Percentiles rank a stretch among this genome's conserved stretches.
phyloP scores from a whole-genome alignment of 805 yeast species.

The Yamadazyma ubonensis region DNA sequence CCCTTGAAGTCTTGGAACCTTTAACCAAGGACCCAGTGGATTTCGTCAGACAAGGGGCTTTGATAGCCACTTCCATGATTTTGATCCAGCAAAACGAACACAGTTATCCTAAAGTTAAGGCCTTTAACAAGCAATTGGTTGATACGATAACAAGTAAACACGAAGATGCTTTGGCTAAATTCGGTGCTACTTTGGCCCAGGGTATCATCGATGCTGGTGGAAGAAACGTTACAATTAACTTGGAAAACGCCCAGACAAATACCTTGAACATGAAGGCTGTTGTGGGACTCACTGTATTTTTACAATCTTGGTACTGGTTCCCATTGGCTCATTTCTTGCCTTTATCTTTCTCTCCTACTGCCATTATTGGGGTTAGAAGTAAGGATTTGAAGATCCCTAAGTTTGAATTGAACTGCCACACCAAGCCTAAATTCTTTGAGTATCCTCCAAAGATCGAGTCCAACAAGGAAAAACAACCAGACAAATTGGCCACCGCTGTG shows the following conservation, averaged over 20 bases:
- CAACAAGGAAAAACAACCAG: slow-evolving; percentile 76
- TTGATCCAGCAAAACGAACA: slow-evolving; percentile 84
- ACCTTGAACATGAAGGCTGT: slow-evolving; percentile 88
- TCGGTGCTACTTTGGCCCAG: slow-evolving; percentile 95
- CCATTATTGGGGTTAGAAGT: slow-evolving; percentile 74
- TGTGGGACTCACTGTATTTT: slow-evolving; percentile 85
- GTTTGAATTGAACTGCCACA: slow-evolving; percentile 75
- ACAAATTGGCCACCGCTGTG: slow-evolving; percentile 88
- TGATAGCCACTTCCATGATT: slow-evolving; percentile 88
- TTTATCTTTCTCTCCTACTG: slow-evolving; percentile 88
- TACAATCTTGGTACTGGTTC: slow-evolving; percentile 98
- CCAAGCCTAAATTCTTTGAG: slow-evolving; percentile 74
- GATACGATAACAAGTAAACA: slow-evolving; percentile 81
- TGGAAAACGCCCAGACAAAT: slow-evolving; percentile 86
- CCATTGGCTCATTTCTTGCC: slow-evolving; percentile 93
- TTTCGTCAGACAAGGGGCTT: slow-evolving; percentile 97
- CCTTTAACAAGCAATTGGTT: slow-evolving; percentile 70
- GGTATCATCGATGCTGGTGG: slow-evolving; percentile 99
- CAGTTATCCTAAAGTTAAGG: slow-evolving; percentile 74
- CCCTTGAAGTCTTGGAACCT: slow-evolving; percentile 90
- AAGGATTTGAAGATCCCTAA: slow-evolving; percentile 85
- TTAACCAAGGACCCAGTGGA: slow-evolving; percentile 92
- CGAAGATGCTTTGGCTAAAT: slow-evolving; percentile 95
- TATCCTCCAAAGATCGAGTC: slow-evolving; percentile 89
- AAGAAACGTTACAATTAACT: slow-evolving; percentile 88